phyloP scores from a whole-genome alignment of 176 grass and related monocot species.

The Triticum dicoccoides region DNA sequence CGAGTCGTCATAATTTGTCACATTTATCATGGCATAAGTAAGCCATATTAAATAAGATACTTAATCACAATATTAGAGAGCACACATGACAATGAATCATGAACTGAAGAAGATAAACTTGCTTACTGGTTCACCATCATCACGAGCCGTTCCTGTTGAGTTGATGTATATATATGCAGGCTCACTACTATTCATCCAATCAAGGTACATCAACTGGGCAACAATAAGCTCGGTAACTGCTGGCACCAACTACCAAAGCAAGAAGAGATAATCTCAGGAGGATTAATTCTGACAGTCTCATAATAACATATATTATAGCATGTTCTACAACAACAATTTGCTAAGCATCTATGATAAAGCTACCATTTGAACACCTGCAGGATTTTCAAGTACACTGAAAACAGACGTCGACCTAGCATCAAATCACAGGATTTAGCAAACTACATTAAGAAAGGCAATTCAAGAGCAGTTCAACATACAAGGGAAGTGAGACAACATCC shows the following conservation, averaged over 20 bases:
- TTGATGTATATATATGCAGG: slow-evolving; percentile 92
- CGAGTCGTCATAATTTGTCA: not conserved
- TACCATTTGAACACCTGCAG: slow-evolving; percentile 10
- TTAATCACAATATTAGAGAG: slow-evolving; percentile 7
- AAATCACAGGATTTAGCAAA: slow-evolving; percentile 1
- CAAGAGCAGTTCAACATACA: not conserved
- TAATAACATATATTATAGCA: slow-evolving; percentile 19
- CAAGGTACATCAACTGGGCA: slow-evolving; percentile 87
- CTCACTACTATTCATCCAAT: slow-evolving; percentile 81
- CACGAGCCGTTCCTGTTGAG: slow-evolving; percentile 80
- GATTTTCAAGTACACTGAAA: not conserved
- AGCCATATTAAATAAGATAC: not conserved
- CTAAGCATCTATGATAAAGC: not conserved
- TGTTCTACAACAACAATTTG: not conserved
- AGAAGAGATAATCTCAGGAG: slow-evolving; percentile 7
- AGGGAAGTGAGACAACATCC: not conserved
- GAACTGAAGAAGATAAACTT: slow-evolving; percentile 24
- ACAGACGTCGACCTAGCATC: not conserved
- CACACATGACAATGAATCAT: not conserved
- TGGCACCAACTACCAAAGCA: slow-evolving; percentile 66
- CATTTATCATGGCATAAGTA: not conserved
- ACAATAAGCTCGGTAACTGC: slow-evolving; percentile 83
- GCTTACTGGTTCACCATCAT: slow-evolving; percentile 93
- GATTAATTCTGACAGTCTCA: not conserved
- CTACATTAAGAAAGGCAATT: not conserved